These are phyloP conservation scores for Aureobasidium musti DNA, from an alignment of 2,329 filamentous ascomycete genomes.

Conservation along the genomic window DNA sequence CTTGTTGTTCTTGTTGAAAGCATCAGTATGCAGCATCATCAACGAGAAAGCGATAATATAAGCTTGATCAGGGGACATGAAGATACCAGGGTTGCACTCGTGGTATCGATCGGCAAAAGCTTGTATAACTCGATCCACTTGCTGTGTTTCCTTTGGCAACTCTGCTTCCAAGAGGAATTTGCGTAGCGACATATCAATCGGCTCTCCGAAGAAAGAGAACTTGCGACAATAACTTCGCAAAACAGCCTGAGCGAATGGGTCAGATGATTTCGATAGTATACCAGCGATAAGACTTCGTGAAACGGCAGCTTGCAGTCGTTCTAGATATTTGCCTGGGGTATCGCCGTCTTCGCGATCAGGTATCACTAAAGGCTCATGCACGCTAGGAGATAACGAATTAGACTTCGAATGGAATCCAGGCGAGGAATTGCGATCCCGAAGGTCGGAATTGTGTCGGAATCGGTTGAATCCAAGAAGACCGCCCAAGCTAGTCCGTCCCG, in stretches of 20 bases:
- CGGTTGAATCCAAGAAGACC: conserved; percentile 79
- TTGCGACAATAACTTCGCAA: conserved; percentile 92
- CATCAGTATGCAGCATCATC: conserved; percentile 92
- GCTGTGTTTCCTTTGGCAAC: conserved; percentile 93
- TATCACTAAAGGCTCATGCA: conserved; percentile 67
- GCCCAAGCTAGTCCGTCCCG: conserved; percentile 88
- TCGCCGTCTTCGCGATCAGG: conserved; percentile 85
- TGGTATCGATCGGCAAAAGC: conserved; percentile 96
- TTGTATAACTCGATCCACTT: conserved; percentile 92
- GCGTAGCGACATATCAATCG: conserved; percentile 95
- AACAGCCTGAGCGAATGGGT: conserved; percentile 79
- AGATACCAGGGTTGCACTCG: conserved; percentile 97
- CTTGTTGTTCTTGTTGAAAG: conserved; percentile 99
- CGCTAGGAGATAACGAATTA: conserved; percentile 73
- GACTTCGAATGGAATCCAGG: conserved; percentile 76
- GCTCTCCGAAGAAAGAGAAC: conserved; percentile 93
- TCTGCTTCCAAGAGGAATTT: conserved; percentile 97
- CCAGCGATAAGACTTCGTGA: conserved; percentile 81
- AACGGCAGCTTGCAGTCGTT: conserved; percentile 76
- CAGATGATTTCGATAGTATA: conserved; percentile 80
- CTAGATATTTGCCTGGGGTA: conserved; percentile 84
- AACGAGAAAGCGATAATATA: conserved; percentile 98
- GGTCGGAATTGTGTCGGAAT: conserved; percentile 79
- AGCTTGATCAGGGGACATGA: conserved; percentile 86
- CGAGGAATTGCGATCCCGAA: conserved; percentile 67